Evolutionary conservation across 106 monocot genomes (phyloP).

Genomic region (Phalaenopsis aphrodite): DNA sequence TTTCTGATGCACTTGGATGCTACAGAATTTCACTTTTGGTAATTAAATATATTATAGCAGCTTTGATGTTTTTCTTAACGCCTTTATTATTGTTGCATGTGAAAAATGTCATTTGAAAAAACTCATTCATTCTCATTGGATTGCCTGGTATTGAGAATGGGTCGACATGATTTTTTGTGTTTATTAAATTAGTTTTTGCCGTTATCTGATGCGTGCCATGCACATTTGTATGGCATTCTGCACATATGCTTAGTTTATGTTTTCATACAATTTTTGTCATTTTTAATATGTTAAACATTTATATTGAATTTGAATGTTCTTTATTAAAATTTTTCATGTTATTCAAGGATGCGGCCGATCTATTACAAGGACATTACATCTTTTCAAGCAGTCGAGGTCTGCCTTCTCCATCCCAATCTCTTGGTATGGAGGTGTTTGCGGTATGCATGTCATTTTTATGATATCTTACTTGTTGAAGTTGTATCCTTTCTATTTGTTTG

Average conservation of each 20-base stretch:
- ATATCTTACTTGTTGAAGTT: background rate
- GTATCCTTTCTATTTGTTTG: background rate
- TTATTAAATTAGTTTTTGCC: background rate
- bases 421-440: slow-evolving; percentile 44
- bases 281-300: slow-evolving; percentile 3
- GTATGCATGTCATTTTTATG: slow-evolving; percentile 29
- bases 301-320: background rate
- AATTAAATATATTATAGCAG: background rate
- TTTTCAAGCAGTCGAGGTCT: slow-evolving; percentile 65
- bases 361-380: slow-evolving; percentile 96
- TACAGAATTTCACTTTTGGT: background rate
- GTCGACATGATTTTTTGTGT: background rate
- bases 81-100: background rate
- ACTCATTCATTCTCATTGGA: background rate
- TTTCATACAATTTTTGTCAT: background rate
- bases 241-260: background rate
- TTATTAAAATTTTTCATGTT: background rate
- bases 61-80: background rate
- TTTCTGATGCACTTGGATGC: background rate
- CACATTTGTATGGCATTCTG: background rate
- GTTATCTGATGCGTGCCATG: background rate
- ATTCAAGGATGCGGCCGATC: background rate
- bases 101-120: background rate
- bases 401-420: slow-evolving; percentile 32
- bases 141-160: background rate